Base-by-base conservation (phyloP, 169 alveolate species). In the Eimeria maxima region DNA sequence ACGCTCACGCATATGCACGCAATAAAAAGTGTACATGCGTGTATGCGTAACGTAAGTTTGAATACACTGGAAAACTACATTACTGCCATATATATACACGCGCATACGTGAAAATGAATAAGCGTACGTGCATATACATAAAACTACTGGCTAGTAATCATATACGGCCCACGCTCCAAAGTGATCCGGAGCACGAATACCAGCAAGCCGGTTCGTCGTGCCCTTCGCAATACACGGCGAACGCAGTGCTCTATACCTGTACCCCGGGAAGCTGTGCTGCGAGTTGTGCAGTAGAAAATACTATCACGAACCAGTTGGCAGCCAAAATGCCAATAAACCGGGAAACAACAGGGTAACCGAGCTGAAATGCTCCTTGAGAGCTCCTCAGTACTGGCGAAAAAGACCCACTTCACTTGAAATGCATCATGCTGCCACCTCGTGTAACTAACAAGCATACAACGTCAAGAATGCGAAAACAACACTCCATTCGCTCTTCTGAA, bases 291-390 rank as follows among this genome's bases (percentile, higher is more conserved):
- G 22, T 65, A 20, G 2, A 60, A 16, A 60, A 5, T 10, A 60
- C 22, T 69, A 0, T 0, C 47, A 69, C 24, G 22, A 29, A 69
- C 29, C 29, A 18, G 0, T 0, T 69, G 78, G 78, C 47, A 29
- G 78, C 78, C 78, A 69, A 69, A 69, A 69, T 69, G 78, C 47
- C 47, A 69, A 69, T 69, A n/a, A 69, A 69, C 27, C 20, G 20
- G 78, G 22, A 22, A 29, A 29, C 8, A 29, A n/a, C 10, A 11
- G 22, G 78, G 20, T 11, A 24, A 69, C 22, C 22, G 78, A 69
- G 22, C 78, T 29, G 78, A 29, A 69, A 29, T 7, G 78, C 78
- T 47, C 4, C 44, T 10, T 69, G 47, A 29, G 13, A n/a, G 78
- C 47, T 10, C 44, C 18, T 65, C 74, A n/a, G 74, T 0, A 65